Evolutionary conservation across 1,284 basidiomycete species (phyloP), one percentile per base, ranked within the genome.

Genomic region (Leccinum subatratum): DNA sequence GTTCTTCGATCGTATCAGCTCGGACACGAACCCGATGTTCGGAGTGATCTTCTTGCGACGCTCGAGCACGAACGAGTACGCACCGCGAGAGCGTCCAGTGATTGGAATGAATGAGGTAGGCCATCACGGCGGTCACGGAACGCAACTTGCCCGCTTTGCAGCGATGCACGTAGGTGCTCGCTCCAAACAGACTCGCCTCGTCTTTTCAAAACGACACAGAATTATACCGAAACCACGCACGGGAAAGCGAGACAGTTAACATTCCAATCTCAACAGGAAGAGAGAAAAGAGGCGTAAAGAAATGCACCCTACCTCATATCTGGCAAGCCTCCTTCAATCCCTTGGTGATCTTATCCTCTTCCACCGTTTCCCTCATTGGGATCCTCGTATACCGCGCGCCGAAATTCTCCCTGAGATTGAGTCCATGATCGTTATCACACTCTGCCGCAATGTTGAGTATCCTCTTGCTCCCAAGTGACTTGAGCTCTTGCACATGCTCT

Each of bases 61-160:
- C 72, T 96, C 94, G 54, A 93, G 84, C 25, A 98, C 96, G 75
- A 94, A 96, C 1, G 89, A 82, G 75, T 98, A 98, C 0, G 96
- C 93, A 63, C 88, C 30, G 88, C 34, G 93, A 91, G 62, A 98
- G 85, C 8, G 94, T 91, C 96, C 96, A 98, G 72, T 95, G 93
- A 73, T 97, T 94, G 6, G 95, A 92, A 73, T 97, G 95, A 70
- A 99, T 98, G 63, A 99, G 89, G 77, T 97, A 98, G 2, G 94
- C 96, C 80, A 99, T 94, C 51, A 98, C 95, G 9, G 95, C 93
- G 0, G 94, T 97, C n/a, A 98, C 96, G 0, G 93, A 95, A 18
- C 96, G 90, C 2, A 93, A 95, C 80, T 96, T 98, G 34, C 96
- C 96, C 2, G 94, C 96, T 79, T 94, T 95, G 81, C 96, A 98